Evolutionary conservation across 2,329 filamentous ascomycete genomes (phyloP), one percentile per base, ranked within the genome.

Genomic region (Keithomyces neogunnii): DNA sequence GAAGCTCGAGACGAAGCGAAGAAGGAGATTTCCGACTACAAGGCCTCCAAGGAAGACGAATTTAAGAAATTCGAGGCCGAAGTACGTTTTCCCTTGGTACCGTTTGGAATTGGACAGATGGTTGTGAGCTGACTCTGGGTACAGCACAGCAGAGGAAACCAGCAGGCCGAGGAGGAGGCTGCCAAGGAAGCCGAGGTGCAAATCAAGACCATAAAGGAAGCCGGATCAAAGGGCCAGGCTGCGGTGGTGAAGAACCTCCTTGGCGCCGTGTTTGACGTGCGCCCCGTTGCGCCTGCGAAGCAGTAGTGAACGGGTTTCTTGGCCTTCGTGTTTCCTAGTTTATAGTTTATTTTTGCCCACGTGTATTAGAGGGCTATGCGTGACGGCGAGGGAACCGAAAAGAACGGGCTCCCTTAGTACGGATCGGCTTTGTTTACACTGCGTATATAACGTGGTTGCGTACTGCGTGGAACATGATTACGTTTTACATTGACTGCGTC

Each of bases 1-100:
- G 93, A 97, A 75, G 93, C 93, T 57, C 88, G 92, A 66, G 84
- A 88, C 66, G 93, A 99, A 73, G 93, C 93, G 56, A 95, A 96
- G 75, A 95, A 95, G 74, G 92, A 99, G 71, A 96, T 99, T 65
- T 88, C 96, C 59, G 86, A 89, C 51, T 97, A 99, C 77, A 84
- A 85, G 68, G 81, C 85, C 64, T 74, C 85, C 62, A 99, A 96
- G 76, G 93, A 99, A 65, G 81, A 88, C 36, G 92, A 97, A 71
- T 97, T 90, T 76, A 92, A 93, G 78, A 86, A 87, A 67, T 97
- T 95, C 64, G 90, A 97, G 76, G 80, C 89, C 57, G 75, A 82
- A 74, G 78, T 80, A 66, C 45, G 64, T 52, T 45, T 8, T 31
- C 11, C 6, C 32, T 38, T n/a, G 35, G 2, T n/a, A 26, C 32